Conservation (phyloP, 805 yeast genomes). For the Tetrapisispora pingtungensis region DNA sequence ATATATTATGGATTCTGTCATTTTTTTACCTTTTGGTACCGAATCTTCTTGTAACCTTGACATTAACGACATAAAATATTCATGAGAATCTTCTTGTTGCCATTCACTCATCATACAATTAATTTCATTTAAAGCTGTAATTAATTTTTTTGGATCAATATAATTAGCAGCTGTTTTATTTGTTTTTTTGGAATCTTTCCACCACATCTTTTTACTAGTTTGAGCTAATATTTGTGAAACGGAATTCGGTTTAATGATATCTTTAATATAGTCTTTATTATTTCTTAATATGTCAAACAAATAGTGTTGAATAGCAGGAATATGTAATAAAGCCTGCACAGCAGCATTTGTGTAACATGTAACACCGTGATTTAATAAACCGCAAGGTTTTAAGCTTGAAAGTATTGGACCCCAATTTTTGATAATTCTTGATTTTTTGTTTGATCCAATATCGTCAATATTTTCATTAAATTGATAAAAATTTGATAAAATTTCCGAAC, state of each 20-base stretch:
- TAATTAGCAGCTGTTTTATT: slow-evolving; percentile 28
- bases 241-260: slow-evolving; percentile 40
- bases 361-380: slow-evolving; percentile 83
- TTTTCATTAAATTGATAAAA: slow-evolving; percentile 54
- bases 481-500: slow-evolving; percentile 29
- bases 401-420: slow-evolving; percentile 63
- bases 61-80: slow-evolving; percentile 87
- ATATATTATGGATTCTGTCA: slow-evolving; percentile 72
- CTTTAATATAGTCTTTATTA: slow-evolving; percentile 31
- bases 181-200: slow-evolving; percentile 31
- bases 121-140: slow-evolving; percentile 65
- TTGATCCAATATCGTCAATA: slow-evolving; percentile 53
- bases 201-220: slow-evolving; percentile 61
- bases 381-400: slow-evolving; percentile 41
- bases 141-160: slow-evolving; percentile 67
- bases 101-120: slow-evolving; percentile 95
- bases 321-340: slow-evolving; percentile 79
- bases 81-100: slow-evolving; percentile 98
- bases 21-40: slow-evolving; percentile 80
- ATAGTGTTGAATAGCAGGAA: slow-evolving; percentile 85
- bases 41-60: slow-evolving; percentile 84
- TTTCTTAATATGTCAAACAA: slow-evolving; percentile 53
- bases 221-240: slow-evolving; percentile 62
- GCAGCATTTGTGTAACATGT: slow-evolving; percentile 97
- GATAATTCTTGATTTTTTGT: slow-evolving; percentile 44